These are phyloP conservation scores for Apophysomyces sp. DNA, from an alignment of 371 early-diverging fungal species.

Conservation along the genomic window DNA sequence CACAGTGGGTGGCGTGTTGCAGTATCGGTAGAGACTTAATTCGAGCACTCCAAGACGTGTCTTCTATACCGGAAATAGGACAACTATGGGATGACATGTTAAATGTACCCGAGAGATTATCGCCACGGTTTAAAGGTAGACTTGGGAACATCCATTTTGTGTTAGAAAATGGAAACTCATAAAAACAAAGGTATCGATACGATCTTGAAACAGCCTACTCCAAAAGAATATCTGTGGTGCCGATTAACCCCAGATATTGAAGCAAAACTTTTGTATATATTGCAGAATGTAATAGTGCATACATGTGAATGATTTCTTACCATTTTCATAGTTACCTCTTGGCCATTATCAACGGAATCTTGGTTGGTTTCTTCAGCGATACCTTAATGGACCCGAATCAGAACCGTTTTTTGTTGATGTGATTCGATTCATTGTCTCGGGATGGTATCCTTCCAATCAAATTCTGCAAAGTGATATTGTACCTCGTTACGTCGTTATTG, in stretches of 20 bases:
- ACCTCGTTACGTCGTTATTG: slow-evolving; percentile 75
- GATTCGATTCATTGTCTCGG: slow-evolving; percentile 77
- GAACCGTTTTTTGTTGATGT: slow-evolving; percentile 68
- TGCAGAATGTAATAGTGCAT: slow-evolving; percentile 53
- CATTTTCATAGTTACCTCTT: slow-evolving; percentile 38
- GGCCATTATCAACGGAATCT: slow-evolving; percentile 59
- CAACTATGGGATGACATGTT: slow-evolving; percentile 66
- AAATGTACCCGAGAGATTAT: slow-evolving; percentile 54
- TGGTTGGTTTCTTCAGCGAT: slow-evolving; percentile 69
- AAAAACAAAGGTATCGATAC: slow-evolving; percentile 37
- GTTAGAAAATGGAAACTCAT: not conserved
- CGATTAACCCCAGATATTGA: slow-evolving; percentile 79
- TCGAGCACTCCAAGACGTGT: slow-evolving; percentile 68
- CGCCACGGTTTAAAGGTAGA: slow-evolving; percentile 55
- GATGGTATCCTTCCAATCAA: slow-evolving; percentile 78
- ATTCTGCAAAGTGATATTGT: slow-evolving; percentile 74
- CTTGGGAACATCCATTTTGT: not conserved
- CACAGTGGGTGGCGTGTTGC: slow-evolving; percentile 59
- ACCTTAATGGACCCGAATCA: slow-evolving; percentile 55
- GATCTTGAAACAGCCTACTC: slow-evolving; percentile 61
- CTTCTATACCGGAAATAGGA: slow-evolving; percentile 54
- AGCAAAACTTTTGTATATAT: slow-evolving; percentile 61
- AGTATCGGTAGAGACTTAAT: slow-evolving; percentile 71
- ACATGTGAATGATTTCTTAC: not conserved
- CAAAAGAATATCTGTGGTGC: slow-evolving; percentile 56